These are phyloP conservation scores for Blumeria hordei DNA, from an alignment of 2,329 filamentous ascomycete species.

Conservation along the genomic window DNA sequence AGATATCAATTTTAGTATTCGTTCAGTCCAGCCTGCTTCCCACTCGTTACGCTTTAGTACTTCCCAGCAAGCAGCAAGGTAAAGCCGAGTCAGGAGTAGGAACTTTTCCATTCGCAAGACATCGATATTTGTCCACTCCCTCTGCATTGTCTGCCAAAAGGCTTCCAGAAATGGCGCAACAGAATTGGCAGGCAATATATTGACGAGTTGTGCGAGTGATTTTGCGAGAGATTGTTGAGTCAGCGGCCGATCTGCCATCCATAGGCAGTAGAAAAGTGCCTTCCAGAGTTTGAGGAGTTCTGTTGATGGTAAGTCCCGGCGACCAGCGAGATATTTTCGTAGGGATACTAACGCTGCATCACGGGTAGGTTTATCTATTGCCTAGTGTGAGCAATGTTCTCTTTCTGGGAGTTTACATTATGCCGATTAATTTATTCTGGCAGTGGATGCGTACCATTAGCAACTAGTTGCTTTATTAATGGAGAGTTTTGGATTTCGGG, in stretches of 20 bases:
- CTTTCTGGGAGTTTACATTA: background rate
- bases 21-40: conserved; percentile 16
- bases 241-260: conserved; percentile 79
- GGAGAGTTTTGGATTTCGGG: conserved; percentile 5
- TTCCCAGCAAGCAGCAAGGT: conserved; percentile 45
- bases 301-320: conserved; percentile 33
- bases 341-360: conserved; percentile 57
- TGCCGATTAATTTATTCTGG: background rate
- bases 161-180: conserved; percentile 27
- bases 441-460: conserved; percentile 12
- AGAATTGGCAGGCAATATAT: conserved; percentile 26
- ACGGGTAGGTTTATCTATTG: conserved; percentile 49
- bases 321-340: conserved; percentile 44
- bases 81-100: conserved; percentile 56
- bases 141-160: conserved; percentile 47
- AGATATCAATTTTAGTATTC: conserved; percentile 23
- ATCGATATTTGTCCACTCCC: conserved; percentile 48
- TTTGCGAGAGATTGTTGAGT: conserved; percentile 64
- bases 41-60: conserved; percentile 17
- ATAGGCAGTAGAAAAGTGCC: conserved; percentile 77
- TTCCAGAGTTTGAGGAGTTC: conserved; percentile 85
- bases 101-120: conserved; percentile 80
- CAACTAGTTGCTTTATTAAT: conserved; percentile 16
- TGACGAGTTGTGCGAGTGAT: conserved; percentile 49
- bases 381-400: background rate